phyloP scores from a whole-genome alignment of 2,329 filamentous ascomycete species.

The Fusarium annulatum region DNA sequence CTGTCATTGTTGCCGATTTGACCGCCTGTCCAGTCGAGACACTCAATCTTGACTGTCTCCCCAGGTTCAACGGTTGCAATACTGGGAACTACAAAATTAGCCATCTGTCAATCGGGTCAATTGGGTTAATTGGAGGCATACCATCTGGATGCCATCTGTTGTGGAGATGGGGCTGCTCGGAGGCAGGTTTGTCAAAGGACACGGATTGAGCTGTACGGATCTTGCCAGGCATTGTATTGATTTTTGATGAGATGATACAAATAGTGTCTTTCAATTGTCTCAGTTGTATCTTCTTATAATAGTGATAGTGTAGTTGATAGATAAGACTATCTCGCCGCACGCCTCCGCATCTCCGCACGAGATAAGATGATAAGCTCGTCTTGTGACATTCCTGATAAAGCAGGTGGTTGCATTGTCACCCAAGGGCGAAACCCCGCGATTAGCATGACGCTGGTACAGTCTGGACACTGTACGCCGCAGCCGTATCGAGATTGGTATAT shows the following conservation, averaged over 20 bases:
- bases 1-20: slow-evolving; percentile 91
- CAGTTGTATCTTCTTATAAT: not conserved
- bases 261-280: not conserved
- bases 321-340: slow-evolving; percentile 20
- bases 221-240: slow-evolving; percentile 35
- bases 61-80: slow-evolving; percentile 79
- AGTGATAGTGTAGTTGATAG: not conserved
- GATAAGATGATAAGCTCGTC: slow-evolving; percentile 34
- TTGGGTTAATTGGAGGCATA: slow-evolving; percentile 52
- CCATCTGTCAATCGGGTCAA: not conserved
- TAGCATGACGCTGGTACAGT: not conserved
- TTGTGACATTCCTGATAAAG: slow-evolving; percentile 29
- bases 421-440: slow-evolving; percentile 31
- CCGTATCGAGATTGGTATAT: slow-evolving; percentile 5
- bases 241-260: not conserved
- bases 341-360: slow-evolving; percentile 26
- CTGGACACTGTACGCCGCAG: not conserved
- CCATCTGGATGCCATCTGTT: slow-evolving; percentile 95
- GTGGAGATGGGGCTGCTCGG: slow-evolving; percentile 45
- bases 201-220: slow-evolving; percentile 42
- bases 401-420: slow-evolving; percentile 22
- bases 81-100: slow-evolving; percentile 71
- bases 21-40: slow-evolving; percentile 84
- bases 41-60: slow-evolving; percentile 94
- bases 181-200: slow-evolving; percentile 42